Evolutionary conservation across 805 yeast genomes (phyloP).

Genomic region (Yamadazyma kitorensis): DNA sequence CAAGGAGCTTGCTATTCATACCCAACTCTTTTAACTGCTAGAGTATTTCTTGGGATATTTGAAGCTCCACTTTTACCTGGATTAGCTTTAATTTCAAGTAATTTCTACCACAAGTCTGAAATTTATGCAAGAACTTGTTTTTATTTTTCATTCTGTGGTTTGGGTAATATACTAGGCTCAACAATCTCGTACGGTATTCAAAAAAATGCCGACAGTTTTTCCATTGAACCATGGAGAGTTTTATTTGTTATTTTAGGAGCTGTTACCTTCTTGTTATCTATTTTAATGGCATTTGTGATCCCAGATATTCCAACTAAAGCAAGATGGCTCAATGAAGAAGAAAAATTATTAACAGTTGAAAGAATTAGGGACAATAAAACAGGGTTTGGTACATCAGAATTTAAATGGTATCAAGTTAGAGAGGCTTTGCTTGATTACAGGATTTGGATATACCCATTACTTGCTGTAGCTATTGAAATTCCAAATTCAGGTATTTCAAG

Average conservation of each 20-base stretch:
- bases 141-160: constrained; percentile 32
- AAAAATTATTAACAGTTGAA: constrained; percentile 31
- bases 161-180: constrained; percentile 33
- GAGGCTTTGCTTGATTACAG: constrained; percentile 34
- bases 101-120: constrained; percentile 32
- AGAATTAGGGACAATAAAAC: constrained; percentile 31
- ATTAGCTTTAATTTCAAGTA: constrained; percentile 29
- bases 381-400: constrained; percentile 39
- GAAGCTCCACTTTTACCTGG: constrained; percentile 39
- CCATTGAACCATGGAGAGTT: constrained; percentile 56
- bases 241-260: constrained; percentile 59
- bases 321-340: constrained; percentile 34
- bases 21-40: constrained; percentile 34
- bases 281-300: constrained; percentile 44
- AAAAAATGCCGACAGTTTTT: constrained; percentile 30
- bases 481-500: constrained; percentile 36
- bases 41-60: constrained; percentile 36
- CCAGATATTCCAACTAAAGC: constrained; percentile 33
- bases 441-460: constrained; percentile 31
- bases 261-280: constrained; percentile 52
- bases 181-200: constrained; percentile 56
- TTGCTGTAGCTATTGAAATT: constrained; percentile 22
- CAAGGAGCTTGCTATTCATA: constrained; percentile 44
- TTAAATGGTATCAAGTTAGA: constrained; percentile 33
- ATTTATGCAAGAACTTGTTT: constrained; percentile 26